Base-by-base conservation (phyloP, 2,329 filamentous ascomycete genomes). In the Fusarium sp. region DNA sequence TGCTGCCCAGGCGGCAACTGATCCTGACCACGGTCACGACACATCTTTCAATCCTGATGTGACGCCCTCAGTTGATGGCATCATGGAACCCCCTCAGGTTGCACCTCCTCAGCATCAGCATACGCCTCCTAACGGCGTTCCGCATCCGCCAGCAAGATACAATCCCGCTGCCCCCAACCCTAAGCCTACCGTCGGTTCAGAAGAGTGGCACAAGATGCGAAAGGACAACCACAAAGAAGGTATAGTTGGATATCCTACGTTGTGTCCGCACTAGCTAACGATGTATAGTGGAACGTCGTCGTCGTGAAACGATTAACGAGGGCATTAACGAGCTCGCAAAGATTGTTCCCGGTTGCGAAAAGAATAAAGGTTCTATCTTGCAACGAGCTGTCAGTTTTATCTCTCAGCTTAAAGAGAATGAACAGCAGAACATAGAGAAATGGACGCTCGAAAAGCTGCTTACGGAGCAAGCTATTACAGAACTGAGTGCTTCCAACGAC, bases 181-280 rank as follows among this genome's bases (percentile, higher is more conserved):
- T 62, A 98, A 98, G 81, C 95, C 95, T 10, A 89, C 91, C 9
- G 96, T 98, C n/a, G 96, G 96, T 4, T 96, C 94, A 3, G 94
- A 97, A 57, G 95, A 98, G 81, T 99, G 96, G 96, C 96, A 99
- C 80, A 97, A 97, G 80, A 91, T 97, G 76, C 90, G 96, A 68
- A 96, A 97, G 79, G 95, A 98, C 77, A 99, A 98, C 72, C 96
- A 99, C 83, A 99, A 99, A 88, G 95, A 98, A 87, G 96, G 95
- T 96, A 82, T 77, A 88, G 79, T 32, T n/a, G 18, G n/a, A 9
- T 16, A 8, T 38, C 9, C 3, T 22, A 27, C 5, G 4, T 34
- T 6, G 14, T n/a, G 16, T 30, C 18, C 6, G 22, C 50, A 27
- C 24, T 24, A 16, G 67, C 74, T 78, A 76, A 81, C 73, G 65